A percentile compares a stretch with the other conserved stretches of the same genome.
Evolutionary conservation across 208 protist genomes (phyloP).

Genomic region (Leishmania guyanensis): DNA sequence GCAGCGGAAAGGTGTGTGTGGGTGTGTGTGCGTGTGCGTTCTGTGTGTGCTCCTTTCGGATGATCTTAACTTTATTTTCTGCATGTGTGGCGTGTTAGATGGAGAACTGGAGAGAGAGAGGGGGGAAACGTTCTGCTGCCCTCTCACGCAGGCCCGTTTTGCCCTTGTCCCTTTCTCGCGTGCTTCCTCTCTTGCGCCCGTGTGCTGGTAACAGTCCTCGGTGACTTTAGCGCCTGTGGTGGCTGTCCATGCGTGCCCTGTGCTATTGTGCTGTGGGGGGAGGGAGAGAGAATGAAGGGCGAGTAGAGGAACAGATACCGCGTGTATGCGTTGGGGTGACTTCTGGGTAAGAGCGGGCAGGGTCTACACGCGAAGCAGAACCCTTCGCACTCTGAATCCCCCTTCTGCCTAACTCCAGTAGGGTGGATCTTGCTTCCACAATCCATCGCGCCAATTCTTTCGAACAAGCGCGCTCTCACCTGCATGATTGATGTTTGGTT

Average conservation of each 20-base stretch:
- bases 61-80: not conserved
- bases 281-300: not conserved
- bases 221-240: not conserved
- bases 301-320: not conserved
- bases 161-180: not conserved
- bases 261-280: not conserved
- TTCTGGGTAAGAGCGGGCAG: not conserved
- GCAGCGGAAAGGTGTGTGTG: no score
- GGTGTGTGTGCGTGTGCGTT: no score
- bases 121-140: no score
- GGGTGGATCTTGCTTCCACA: not conserved
- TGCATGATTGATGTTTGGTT: not conserved
- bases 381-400: not conserved
- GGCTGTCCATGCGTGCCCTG: not conserved
- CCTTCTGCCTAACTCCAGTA: not conserved
- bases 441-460: not conserved
- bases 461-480: not conserved
- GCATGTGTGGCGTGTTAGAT: not conserved
- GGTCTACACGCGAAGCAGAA: no score
- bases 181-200: not conserved
- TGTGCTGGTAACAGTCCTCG: not conserved
- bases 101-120: not conserved
- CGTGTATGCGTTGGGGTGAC: no score
- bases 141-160: no score
- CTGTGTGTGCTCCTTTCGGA: not conserved